Evolutionary conservation across 1,139 yeast species (phyloP).

Genomic region (Protomyces arabidopsidicola): DNA sequence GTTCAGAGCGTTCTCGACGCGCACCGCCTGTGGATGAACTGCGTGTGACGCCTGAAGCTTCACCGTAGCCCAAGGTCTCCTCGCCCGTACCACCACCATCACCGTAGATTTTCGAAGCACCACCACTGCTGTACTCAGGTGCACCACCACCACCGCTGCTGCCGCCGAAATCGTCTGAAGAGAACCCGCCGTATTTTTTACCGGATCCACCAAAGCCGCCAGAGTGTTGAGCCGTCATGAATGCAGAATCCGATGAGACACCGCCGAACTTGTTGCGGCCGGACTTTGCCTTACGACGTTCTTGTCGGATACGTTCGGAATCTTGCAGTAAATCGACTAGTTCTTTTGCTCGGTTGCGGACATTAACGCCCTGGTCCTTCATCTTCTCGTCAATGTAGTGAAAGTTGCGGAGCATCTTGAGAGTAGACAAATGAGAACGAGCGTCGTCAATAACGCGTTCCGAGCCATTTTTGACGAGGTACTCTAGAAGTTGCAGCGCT

Average conservation of each 20-base stretch:
- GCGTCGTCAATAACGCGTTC: slow-evolving; percentile 95
- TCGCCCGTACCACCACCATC: slow-evolving; percentile 33
- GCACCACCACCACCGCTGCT: slow-evolving; percentile 48
- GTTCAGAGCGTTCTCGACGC: slow-evolving; percentile 3
- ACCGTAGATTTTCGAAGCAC: slow-evolving; percentile 36
- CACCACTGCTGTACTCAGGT: slow-evolving; percentile 56
- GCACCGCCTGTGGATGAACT: background rate
- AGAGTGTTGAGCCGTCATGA: slow-evolving; percentile 42
- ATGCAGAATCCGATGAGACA: slow-evolving; percentile 40
- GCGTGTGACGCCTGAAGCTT: slow-evolving; percentile 14
- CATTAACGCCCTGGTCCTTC: slow-evolving; percentile 93
- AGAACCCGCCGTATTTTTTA: slow-evolving; percentile 43
- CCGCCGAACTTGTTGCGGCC: slow-evolving; percentile 77
- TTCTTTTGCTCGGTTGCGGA: slow-evolving; percentile 82
- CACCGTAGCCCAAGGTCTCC: slow-evolving; percentile 18
- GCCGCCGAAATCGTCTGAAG: slow-evolving; percentile 39
- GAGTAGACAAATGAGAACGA: slow-evolving; percentile 71
- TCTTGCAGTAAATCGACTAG: slow-evolving; percentile 67
- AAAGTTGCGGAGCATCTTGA: slow-evolving; percentile 86
- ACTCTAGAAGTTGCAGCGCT: slow-evolving; percentile 84
- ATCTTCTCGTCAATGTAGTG: slow-evolving; percentile 93
- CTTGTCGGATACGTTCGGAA: slow-evolving; percentile 69
- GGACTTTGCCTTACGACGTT: slow-evolving; percentile 82
- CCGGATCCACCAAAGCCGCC: slow-evolving; percentile 35
- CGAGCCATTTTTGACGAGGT: slow-evolving; percentile 82